Evolutionary conservation across 2,329 filamentous ascomycete species (phyloP), one percentile per base, ranked within the genome.

Genomic region (Xylaria polymorpha): DNA sequence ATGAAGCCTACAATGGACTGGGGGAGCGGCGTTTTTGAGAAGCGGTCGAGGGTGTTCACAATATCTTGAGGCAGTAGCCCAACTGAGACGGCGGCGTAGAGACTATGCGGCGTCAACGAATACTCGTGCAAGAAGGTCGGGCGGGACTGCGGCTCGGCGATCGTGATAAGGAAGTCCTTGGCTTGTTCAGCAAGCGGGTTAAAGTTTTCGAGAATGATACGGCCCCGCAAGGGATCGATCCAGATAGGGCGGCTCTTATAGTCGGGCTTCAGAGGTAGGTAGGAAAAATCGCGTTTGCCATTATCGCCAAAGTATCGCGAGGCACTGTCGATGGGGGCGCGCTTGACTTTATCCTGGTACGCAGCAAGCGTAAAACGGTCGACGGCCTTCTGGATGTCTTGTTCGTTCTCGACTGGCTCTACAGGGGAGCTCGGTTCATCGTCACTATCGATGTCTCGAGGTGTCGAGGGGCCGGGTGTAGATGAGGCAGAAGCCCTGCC

Each of bases 111-210:
- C 1, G 94, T 98, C 75, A 99, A 87, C 65, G 91, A 88, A 81
- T 98, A 98, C 81, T 99, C 95, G 83, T 98, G 96, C 72, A 98
- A 88, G 77, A 94, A 95, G 5, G 90, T 92, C 67, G 96, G 95
- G 68, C 95, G 90, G 43, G 94, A 98, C 68, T 95, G 85, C 20
- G 95, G 96, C 82, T 99, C 95, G 71, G 95, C 93, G 74, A 99
- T 95, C 56, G 96, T 97, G 75, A 97, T 97, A 68, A 99, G 85
- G 79, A 99, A 97, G 79, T 97, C 94, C 78, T 97, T 94, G 0
- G 94, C 95, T 77, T 94, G 91, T 66, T 91, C 88, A 66, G 95
- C 94, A 66, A 96, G 85, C 2, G 94, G 92, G 61, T 93, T 95
- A 83, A 98, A 98, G 75, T 94, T 97, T 84, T 99, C 95, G 51